Base-by-base conservation (phyloP, 2,329 filamentous ascomycete species). In the Hymenoscyphus occultus region DNA sequence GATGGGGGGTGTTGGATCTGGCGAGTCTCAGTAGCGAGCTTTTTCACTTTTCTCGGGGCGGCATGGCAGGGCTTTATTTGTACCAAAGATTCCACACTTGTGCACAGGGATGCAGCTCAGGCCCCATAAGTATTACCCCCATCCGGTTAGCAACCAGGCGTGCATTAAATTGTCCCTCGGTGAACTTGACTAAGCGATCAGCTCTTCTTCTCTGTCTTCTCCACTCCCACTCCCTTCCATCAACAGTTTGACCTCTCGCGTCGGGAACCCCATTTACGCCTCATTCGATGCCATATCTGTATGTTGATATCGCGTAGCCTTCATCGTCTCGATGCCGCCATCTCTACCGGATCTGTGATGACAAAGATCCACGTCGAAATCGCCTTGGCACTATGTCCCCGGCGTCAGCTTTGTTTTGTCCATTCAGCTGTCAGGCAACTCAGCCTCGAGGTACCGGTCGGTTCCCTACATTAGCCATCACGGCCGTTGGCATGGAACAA, bases 21-120 rank as follows among this genome's bases (percentile, higher is more conserved):
- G 19, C 45, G 19, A 51, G 45, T 51, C 45, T 51, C 45, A 51
- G 22, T n/a, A 22, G 45, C 45, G n/a, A 19, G 42, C n/a, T 51
- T 51, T 51, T 51, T 51, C 45, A n/a, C 22, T 51, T 51, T 51
- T 22, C 22, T 51, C 45, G 7, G 45, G 45, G 45, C 45, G 45
- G 9, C n/a, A 19, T 51, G 45, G 45, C 45, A 51, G n/a, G n/a
- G 45, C 45, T 51, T 51, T 51, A 51, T 51, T 22, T 51, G 45
- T 22, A 51, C 45, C n/a, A 16, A 19, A 16, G 42, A 48, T 48
- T 48, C 16, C n/a, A 22, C 12, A 22, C 45, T 51, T 22, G n/a
- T 22, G 45, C 45, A 51, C 45, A 51, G 45, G 45, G n/a, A 22
- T 22, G 45, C 9, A 22, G 42, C 42, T n/a, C 45, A 22, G 9